Percentiles rank a stretch among this genome's conserved stretches.
phyloP scores from a whole-genome alignment of 768 basidiomycete genomes.

The Chlorophyllum brunneum region DNA sequence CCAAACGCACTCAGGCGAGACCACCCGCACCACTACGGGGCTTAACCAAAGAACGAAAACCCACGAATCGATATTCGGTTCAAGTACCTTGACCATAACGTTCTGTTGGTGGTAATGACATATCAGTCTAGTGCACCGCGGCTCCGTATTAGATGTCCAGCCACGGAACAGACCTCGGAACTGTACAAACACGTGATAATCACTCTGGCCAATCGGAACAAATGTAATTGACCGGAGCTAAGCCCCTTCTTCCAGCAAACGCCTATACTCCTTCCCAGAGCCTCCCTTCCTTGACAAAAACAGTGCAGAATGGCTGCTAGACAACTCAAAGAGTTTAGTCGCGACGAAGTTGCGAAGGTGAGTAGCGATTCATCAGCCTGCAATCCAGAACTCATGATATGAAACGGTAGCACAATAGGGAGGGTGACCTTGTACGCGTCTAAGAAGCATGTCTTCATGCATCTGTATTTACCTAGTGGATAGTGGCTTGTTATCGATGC shows the following conservation, averaged over 20 bases:
- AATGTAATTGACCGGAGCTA: not conserved
- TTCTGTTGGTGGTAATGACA: too few relatives aligned
- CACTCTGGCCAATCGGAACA: conserved; percentile 4
- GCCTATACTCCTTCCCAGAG: not conserved
- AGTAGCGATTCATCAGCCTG: conserved; percentile 10
- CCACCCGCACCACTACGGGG: too few relatives aligned
- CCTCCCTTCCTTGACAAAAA: not conserved
- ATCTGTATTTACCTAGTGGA: not conserved
- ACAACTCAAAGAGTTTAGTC: conserved; percentile 35
- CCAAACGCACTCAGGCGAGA: too few relatives aligned
- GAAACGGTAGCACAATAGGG: conserved; percentile 71
- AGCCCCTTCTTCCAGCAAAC: not conserved
- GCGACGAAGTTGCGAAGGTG: conserved; percentile 69
- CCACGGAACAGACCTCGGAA: not conserved
- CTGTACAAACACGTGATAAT: not conserved
- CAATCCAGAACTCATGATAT: not conserved
- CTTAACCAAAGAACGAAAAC: too few relatives aligned
- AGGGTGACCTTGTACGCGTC: conserved; percentile 68
- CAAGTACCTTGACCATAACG: too few relatives aligned
- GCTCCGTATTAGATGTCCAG: too few relatives aligned
- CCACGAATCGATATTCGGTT: too few relatives aligned
- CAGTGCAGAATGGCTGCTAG: not conserved
- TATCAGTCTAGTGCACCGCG: too few relatives aligned
- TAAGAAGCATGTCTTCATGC: not conserved
- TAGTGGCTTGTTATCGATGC: conserved; percentile 83